Percentiles rank a stretch among this genome's conserved stretches.
Conservation (phyloP, 2,329 filamentous ascomycete species). For the Neurospora sp. region DNA sequence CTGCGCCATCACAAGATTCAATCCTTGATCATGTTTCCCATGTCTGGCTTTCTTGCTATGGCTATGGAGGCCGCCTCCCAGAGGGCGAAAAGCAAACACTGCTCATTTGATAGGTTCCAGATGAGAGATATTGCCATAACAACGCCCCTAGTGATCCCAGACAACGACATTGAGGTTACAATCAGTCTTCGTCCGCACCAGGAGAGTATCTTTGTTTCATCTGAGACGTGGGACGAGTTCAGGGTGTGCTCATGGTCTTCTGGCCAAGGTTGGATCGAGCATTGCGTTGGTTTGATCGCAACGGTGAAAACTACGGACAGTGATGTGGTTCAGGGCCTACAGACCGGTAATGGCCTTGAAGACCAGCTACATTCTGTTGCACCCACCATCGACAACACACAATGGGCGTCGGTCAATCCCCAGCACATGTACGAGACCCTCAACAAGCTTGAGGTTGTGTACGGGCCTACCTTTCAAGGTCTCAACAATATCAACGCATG, state of each 20-base stretch:
- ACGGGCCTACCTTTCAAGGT: conserved; percentile 42
- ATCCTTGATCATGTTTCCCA: conserved; percentile 43
- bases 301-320: conserved; percentile 28
- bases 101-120: conserved; percentile 30
- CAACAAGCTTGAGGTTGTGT: conserved; percentile 34
- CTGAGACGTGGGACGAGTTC: conserved; percentile 45
- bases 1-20: conserved; percentile 49
- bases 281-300: conserved; percentile 44
- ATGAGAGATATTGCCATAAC: conserved; percentile 36
- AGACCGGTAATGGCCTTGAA: not conserved
- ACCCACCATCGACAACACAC: conserved; percentile 19
- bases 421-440: conserved; percentile 36
- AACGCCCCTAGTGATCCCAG: conserved; percentile 35
- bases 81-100: conserved; percentile 19
- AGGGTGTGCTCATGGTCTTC: conserved; percentile 43
- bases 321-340: conserved; percentile 20
- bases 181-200: conserved; percentile 33
- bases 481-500: conserved; percentile 34
- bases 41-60: conserved; percentile 43
- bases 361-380: conserved; percentile 26
- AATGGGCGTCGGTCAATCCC: conserved; percentile 21
- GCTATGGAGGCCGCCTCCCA: conserved; percentile 36
- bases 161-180: conserved; percentile 40
- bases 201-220: conserved; percentile 30
- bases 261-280: conserved; percentile 44